phyloP scores from a whole-genome alignment of 345 rosid genomes.

The Abelmoschus esculentus region DNA sequence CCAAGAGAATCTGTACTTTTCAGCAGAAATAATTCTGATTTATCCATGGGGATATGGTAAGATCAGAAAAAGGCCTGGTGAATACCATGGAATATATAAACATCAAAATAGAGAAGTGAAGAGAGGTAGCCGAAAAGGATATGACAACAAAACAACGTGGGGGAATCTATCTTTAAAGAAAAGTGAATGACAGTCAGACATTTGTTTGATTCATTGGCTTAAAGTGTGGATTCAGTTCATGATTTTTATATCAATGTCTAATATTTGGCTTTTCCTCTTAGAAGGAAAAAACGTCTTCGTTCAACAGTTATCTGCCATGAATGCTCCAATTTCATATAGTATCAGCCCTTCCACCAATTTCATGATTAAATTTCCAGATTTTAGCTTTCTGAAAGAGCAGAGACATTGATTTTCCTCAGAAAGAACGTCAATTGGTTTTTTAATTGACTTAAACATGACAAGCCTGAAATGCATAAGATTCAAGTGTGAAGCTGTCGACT shows the following conservation, averaged over 20 bases:
- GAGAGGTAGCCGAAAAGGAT: constrained; percentile 5
- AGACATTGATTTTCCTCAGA: no score
- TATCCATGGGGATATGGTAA: not conserved
- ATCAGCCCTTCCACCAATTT: not conserved
- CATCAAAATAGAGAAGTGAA: not conserved
- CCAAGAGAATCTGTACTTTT: constrained; percentile 1
- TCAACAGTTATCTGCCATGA: no score
- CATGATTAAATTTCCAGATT: not conserved
- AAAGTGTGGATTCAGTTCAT: no score
- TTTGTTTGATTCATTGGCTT: not conserved
- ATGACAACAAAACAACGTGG: not conserved
- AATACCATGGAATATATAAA: not conserved
- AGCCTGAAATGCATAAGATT: not conserved
- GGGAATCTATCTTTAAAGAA: no score
- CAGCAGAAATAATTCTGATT: not conserved
- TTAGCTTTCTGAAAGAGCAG: not conserved
- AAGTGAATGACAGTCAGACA: not conserved
- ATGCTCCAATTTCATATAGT: no score
- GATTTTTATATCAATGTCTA: no score
- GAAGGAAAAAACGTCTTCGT: no score
- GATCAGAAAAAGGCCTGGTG: not conserved
- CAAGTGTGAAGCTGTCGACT: not conserved
- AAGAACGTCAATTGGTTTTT: no score
- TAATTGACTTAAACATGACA: no score
- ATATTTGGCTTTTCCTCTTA: no score